Base-by-base conservation (phyloP, 176 grass and related monocot genomes). In the Oryza glaberrima region DNA sequence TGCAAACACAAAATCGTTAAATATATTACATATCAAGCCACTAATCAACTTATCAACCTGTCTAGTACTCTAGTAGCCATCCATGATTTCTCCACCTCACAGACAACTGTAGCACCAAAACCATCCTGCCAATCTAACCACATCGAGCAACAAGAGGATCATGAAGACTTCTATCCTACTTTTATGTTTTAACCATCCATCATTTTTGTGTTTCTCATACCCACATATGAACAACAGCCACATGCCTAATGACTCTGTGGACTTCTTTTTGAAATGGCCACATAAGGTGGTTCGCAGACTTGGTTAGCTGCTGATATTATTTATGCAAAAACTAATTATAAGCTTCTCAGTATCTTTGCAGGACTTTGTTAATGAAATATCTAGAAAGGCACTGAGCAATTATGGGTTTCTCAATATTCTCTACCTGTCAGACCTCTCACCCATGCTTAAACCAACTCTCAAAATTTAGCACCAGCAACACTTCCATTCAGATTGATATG, bases 1-100 rank as follows among this genome's bases (percentile, higher is more conserved):
- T 83, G n/a, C 10, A 74, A 72, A 58, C 69, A 26, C 25, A 48
- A 45, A 46, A 47, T 78, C 51, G 11, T 78, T 52, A 19, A 65
- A 86, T 32, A 51, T 19, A 64, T 79, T 19, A 86, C 26, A 51
- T 26, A 65, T 72, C 5, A 36, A 25, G 47, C 26, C 32, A 78
- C 8, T 26, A 25, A 85, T 64, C 4, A 72, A 44, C 44, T 10
- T 1, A 72, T 49, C 38, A 71, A 20, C 52, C 12, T 72, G 7
- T 67, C 26, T 16, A 70, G 19, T 70, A 23, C 7, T 67, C 26
- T 25, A 70, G 19, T 70, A 23, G 15, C 12, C 79, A 36, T 78
- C 58, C 22, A 23, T 65, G 13, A 81, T 25, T 70, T 19, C 6
- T 38, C 66, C 28, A 19, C 30, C 79, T 23, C 78, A 30, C 67